Conservation (phyloP, 1,139 yeast species). For the Suhomyces atakaporum region DNA sequence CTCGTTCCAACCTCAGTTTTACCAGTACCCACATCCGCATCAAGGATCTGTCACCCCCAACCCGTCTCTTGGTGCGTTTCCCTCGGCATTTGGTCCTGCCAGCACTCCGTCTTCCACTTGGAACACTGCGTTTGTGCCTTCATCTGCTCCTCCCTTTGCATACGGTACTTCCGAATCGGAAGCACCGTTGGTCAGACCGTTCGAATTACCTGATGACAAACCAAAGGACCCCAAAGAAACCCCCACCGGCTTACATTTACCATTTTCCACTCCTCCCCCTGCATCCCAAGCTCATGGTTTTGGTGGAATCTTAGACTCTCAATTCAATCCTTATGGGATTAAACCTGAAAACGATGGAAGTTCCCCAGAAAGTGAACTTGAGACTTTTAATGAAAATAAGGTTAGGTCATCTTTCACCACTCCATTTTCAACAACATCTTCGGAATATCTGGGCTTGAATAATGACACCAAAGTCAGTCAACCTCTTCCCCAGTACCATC, state of each 20-base stretch:
- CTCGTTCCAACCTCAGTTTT: conserved; percentile 19
- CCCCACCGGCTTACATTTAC: conserved; percentile 19
- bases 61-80: conserved; percentile 24
- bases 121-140: conserved; percentile 33
- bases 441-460: conserved; percentile 5
- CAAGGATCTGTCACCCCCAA: conserved; percentile 39
- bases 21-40: conserved; percentile 22
- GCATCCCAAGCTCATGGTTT: conserved; percentile 17
- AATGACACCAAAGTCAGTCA: conserved; percentile 2
- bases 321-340: conserved; percentile 14
- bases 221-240: conserved; percentile 4
- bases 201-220: conserved; percentile 31
- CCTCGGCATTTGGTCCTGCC: conserved; percentile 20
- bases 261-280: conserved; percentile 30
- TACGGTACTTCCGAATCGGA: conserved; percentile 19
- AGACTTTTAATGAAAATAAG: conserved; percentile 5
- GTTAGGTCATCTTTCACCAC: conserved; percentile 4
- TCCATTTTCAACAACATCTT: conserved; percentile 4
- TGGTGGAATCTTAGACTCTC: conserved; percentile 28
- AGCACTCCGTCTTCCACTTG: conserved; percentile 32
- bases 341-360: conserved; percentile 4
- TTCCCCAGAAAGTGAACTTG: conserved; percentile 9
- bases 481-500: conserved; percentile 6
- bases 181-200: conserved; percentile 31
- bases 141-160: conserved; percentile 41